These are phyloP conservation scores for Linnemannia exigua DNA, from an alignment of 192 early-diverging fungal genomes.

Conservation along the genomic window DNA sequence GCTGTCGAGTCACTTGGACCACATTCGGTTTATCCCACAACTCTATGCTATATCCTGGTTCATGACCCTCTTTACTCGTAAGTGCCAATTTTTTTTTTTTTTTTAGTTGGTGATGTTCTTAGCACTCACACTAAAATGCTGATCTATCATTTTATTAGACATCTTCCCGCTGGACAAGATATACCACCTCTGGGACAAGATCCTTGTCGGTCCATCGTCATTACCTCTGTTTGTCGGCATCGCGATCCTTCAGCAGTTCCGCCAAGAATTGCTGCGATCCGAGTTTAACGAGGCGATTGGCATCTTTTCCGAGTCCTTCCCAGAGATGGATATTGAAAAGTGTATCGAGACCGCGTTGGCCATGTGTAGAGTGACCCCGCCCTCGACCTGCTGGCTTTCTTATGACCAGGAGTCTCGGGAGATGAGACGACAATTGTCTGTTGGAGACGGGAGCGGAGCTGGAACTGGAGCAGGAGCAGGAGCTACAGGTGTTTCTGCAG, in stretches of 20 bases:
- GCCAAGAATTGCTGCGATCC: constrained; percentile 68
- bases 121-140: too few species aligned
- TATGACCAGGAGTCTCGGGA: constrained; percentile 54
- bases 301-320: constrained; percentile 68
- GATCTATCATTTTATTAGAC: constrained; percentile 60
- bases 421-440: constrained; percentile 18
- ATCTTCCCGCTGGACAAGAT: constrained; percentile 87
- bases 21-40: constrained; percentile 75
- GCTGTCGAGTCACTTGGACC: constrained; percentile 72
- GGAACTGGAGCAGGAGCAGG: background rate
- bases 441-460: background rate
- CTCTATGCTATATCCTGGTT: constrained; percentile 89
- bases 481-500: too few species aligned
- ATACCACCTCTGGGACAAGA: constrained; percentile 85
- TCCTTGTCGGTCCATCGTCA: constrained; percentile 74
- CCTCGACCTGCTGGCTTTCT: constrained; percentile 60
- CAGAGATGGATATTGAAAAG: constrained; percentile 80
- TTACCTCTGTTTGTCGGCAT: constrained; percentile 78
- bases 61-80: constrained; percentile 86
- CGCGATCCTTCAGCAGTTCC: constrained; percentile 77
- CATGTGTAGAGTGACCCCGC: constrained; percentile 80
- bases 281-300: constrained; percentile 79
- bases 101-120: too few species aligned
- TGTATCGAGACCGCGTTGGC: constrained; percentile 72
- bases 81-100: constrained; percentile 28